Evolutionary conservation across 176 grass and related monocot genomes (phyloP), one percentile per base, ranked within the genome.

Genomic region (Avena eriantha): DNA sequence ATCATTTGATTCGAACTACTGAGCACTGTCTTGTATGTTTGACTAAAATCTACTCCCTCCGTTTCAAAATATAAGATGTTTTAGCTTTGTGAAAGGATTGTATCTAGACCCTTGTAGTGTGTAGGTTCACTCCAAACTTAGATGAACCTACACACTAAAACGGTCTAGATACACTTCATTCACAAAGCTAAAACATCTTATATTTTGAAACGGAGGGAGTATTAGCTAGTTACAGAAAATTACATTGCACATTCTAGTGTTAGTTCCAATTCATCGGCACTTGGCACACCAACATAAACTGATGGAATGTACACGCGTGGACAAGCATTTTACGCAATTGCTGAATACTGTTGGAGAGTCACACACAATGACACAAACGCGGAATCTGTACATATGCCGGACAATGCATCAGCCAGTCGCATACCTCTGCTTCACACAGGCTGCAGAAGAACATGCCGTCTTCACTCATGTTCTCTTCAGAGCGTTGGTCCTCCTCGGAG

Each of bases 381-480:
- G 4, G 12, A 19, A 53, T 64, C 71, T 71, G 16, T 1, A 34
- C 19, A 43, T 48, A n/a, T 65, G 24, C 51, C 26, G 21, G 24
- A 15, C 18, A 9, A 47, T 11, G 83, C 21, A 69, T 59, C 11
- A 43, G 5, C 36, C 73, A 26, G 46, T n/a, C 39, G 39, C 29
- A 41, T 96, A 98, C 97, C 97, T 96, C 94, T 56, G 90, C 97
- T 87, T 99, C 94, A 56, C 97, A 99, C 33, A 96, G 60, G 85
- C 97, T 99, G 84, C 94, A 99, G 85, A 96, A 99, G 73, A 99
- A 96, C 92, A 95, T 93, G 77, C 94, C 97, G 26, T 96, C 94
- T 80, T 99, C 97, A 60, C 92, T 89, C 72, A 77, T 81, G 69
- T 94, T 69, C 2, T 94, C 86, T 67, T 96, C 97, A 83, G 94